Base-by-base conservation (phyloP, 169 alveolate genomes). In the Eimeria sp. region DNA sequence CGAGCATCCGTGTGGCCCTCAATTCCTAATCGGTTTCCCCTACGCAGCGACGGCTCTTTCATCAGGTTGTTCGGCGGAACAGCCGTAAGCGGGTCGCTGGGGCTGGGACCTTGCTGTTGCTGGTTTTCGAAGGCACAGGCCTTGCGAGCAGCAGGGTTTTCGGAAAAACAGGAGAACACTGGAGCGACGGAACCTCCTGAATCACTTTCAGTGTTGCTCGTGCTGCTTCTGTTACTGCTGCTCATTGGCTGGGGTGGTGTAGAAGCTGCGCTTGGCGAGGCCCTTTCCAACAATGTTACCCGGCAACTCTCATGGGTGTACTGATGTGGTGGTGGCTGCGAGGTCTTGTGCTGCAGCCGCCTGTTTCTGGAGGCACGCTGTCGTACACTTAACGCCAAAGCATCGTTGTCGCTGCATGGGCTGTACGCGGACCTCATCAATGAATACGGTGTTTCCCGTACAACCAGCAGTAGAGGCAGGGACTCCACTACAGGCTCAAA, bases 401-500 rank as follows among this genome's bases (percentile, higher is more conserved):
- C 20, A 27, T 60, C 93, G 62, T 87, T 66, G 82, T 62, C 83
- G 93, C 82, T 62, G n/a, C 82, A 40, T 40, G 93, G 40, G 37
- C 82, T 87, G 66, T 87, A 87, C 49, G 93, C 66, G 52, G 10
- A 62, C 64, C 62, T 62, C 93, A 87, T 87, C 30, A 87, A 52
- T 62, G 68, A 52, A 52, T 83, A 93, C 30, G 96, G 94, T 13
- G 90, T 88, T 25, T 93, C 96, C 23, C 96, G 74, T n/a, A 74
- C 27, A n/a, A 93, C 89, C 20, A 83, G 77, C 58, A 64, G 30
- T 1, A 93, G 56, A 14, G 94, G 88, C 1, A 83, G 74, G 30
- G 89, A 60, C 71, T 93, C 96, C 49, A 93, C 83, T 14, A 93
- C 96, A 2, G 96, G 96, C 56, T 93, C 96, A 37, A 80, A 93